A percentile compares a stretch with the other conserved stretches of the same genome.
phyloP scores from a whole-genome alignment of 1,284 basidiomycete species.

The Microbotryum violaceum region DNA sequence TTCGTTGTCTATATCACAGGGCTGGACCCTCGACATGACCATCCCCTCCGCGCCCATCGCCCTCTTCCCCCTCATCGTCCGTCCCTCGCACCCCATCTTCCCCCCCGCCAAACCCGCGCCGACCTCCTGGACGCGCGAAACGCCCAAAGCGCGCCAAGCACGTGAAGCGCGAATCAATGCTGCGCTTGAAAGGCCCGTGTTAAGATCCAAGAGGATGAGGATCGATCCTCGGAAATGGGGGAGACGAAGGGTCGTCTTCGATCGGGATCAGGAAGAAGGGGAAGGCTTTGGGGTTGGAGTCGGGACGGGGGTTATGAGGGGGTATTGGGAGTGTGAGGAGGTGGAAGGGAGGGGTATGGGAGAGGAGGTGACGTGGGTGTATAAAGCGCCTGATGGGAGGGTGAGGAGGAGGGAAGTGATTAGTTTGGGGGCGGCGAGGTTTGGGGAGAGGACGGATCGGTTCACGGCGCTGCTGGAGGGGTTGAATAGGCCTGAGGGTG shows the following conservation, averaged over 20 bases:
- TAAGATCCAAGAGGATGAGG: slow-evolving; percentile 18
- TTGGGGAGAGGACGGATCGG: slow-evolving; percentile 13
- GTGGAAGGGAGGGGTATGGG: background rate
- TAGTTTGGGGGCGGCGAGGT: slow-evolving; percentile 2
- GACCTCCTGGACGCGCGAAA: slow-evolving; percentile 27
- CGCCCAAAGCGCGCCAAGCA: slow-evolving; percentile 8
- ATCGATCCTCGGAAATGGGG: slow-evolving; percentile 29
- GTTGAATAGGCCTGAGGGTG: background rate
- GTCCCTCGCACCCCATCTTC: slow-evolving; percentile 23
- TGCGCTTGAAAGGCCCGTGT: background rate
- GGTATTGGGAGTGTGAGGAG: slow-evolving; percentile 29
- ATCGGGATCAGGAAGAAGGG: background rate
- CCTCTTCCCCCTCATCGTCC: slow-evolving; percentile 26
- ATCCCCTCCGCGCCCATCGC: slow-evolving; percentile 4
- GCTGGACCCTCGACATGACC: slow-evolving; percentile 28
- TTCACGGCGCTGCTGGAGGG: slow-evolving; percentile 25
- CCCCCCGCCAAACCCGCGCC: slow-evolving; percentile 13
- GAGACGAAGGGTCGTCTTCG: slow-evolving; percentile 15
- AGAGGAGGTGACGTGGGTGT: slow-evolving; percentile 23
- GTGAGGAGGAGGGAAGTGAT: slow-evolving; percentile 21
- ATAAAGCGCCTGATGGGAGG: slow-evolving; percentile 17
- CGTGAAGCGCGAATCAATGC: slow-evolving; percentile 7
- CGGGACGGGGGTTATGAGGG: slow-evolving; percentile 7
- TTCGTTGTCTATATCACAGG: slow-evolving; percentile 8
- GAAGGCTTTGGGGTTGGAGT: background rate